Conservation (phyloP, 2,329 filamentous ascomycete genomes). For the Colletotrichum zoysiae region DNA sequence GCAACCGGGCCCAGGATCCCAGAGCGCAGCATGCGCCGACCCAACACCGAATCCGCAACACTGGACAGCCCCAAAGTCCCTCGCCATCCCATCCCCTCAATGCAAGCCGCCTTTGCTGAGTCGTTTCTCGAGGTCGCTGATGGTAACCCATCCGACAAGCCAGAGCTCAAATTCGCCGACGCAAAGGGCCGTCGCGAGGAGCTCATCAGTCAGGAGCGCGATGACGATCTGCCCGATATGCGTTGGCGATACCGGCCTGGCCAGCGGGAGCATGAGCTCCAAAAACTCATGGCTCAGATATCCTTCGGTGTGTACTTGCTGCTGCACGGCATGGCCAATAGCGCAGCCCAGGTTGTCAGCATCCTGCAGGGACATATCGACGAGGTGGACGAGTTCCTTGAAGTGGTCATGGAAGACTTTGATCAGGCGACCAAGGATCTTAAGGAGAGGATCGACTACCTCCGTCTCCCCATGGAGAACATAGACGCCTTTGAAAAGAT, state of each 20-base stretch:
- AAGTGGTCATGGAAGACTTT: constrained; percentile 87
- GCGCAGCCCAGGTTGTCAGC: constrained; percentile 85
- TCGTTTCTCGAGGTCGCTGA: constrained; percentile 79
- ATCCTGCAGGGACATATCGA: constrained; percentile 94
- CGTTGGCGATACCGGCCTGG: constrained; percentile 81
- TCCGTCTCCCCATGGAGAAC: constrained; percentile 87
- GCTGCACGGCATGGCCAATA: constrained; percentile 87
- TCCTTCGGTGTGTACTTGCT: constrained; percentile 93
- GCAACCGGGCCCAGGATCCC: constrained; percentile 36
- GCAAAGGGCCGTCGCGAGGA: constrained; percentile 73
- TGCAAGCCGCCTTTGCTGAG: constrained; percentile 87
- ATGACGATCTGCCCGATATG: constrained; percentile 78
- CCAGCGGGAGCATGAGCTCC: constrained; percentile 86
- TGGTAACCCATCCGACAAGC: constrained; percentile 60
- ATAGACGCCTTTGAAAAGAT: constrained; percentile 86
- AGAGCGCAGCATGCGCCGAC: constrained; percentile 32
- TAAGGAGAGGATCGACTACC: constrained; percentile 80
- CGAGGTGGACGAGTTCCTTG: constrained; percentile 91
- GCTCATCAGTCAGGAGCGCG: constrained; percentile 76
- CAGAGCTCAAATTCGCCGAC: constrained; percentile 66
- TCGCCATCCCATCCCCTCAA: constrained; percentile 77
- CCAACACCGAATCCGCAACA: constrained; percentile 32
- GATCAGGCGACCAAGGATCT: constrained; percentile 83
- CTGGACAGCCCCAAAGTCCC: constrained; percentile 49
- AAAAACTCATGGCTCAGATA: constrained; percentile 92